Evolutionary conservation across 2,329 filamentous ascomycete species (phyloP).

Genomic region (Fusarium albidum): DNA sequence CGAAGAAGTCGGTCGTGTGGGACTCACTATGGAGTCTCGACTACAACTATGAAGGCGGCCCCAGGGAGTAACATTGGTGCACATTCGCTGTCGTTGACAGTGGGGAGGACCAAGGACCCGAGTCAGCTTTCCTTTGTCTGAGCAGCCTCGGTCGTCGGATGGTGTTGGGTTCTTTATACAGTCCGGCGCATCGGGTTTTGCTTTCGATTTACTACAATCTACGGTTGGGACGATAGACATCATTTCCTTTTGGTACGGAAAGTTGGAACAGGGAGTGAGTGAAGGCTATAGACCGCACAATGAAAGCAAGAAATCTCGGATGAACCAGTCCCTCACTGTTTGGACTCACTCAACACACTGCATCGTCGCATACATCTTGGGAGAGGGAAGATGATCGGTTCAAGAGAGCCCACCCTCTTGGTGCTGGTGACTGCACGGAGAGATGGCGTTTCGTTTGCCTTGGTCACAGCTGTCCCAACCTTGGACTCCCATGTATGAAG

Average conservation of each 20-base stretch:
- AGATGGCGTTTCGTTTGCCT: no score
- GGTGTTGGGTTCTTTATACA: conserved; percentile 21
- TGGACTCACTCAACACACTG: no score
- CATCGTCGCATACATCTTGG: no score
- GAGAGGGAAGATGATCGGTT: no score
- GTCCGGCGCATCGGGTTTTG: conserved; percentile 21
- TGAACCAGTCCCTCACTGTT: no score
- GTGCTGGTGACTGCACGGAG: no score
- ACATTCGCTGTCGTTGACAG: not conserved
- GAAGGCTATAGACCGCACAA: not conserved
- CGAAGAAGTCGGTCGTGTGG: conserved; percentile 66
- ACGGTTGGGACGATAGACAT: conserved; percentile 20
- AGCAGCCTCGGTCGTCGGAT: conserved; percentile 17
- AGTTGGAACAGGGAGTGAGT: not conserved
- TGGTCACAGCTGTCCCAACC: no score
- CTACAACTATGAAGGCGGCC: conserved; percentile 59
- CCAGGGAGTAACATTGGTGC: conserved; percentile 35
- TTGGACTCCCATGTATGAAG: no score
- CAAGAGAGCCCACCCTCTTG: no score
- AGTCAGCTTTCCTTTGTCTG: conserved; percentile 5
- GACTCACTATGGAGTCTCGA: conserved; percentile 70
- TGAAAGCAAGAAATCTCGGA: no score
- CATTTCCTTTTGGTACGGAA: conserved; percentile 6
- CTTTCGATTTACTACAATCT: conserved; percentile 11
- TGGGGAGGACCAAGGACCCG: not conserved